Evolutionary conservation across 768 basidiomycete species (phyloP), one percentile per base, ranked within the genome.

Genomic region (Crassisporium funariophilum): DNA sequence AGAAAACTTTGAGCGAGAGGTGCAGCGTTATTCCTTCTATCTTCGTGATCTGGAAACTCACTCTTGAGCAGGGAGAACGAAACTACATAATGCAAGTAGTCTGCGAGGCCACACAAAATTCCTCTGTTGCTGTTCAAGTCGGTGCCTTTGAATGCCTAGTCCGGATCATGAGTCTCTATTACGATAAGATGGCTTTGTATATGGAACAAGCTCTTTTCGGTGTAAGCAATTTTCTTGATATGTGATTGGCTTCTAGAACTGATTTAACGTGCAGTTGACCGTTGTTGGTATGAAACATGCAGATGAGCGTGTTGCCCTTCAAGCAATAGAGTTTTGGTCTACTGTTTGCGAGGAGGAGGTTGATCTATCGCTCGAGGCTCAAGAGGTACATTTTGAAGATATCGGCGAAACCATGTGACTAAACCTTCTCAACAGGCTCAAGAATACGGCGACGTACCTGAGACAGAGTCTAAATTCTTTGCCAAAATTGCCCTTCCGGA

Each of bases 11-110:
- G 92, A 97, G 56, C 86, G 94, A 40, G 97, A 98, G 77, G 95
- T 95, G 53, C 42, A 83, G 73, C 42, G 15, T 40, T 42, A 19
- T 31, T 33, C 41, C 52, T 15, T 37, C 16, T 25, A 25, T 19
- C 39, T 21, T 27, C 10, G n/a, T 36, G 11, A 21, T 49, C 25
- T 27, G 20, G 41, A 43, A 19, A 68, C 24, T 42, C 22, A 45
- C 43, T 19, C 44, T 35, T 15, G 19, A 49, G 10, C 61, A 98
- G 93, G 97, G 97, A 56, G 97, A 99, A 68, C 84, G 97, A 38
- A 99, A 98, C 71, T 98, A 97, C 73, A 98, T 99, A 68, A 99
- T 99, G 97, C 97, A 99, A 73, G 94, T 98, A 34, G 91, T 98
- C 13, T 99, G 97, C 64, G 97, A 98, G 63, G 95, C 95, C 0